Evolutionary conservation across 176 grass and related monocot genomes (phyloP).

Genomic region (Saccharum spontaneum): DNA sequence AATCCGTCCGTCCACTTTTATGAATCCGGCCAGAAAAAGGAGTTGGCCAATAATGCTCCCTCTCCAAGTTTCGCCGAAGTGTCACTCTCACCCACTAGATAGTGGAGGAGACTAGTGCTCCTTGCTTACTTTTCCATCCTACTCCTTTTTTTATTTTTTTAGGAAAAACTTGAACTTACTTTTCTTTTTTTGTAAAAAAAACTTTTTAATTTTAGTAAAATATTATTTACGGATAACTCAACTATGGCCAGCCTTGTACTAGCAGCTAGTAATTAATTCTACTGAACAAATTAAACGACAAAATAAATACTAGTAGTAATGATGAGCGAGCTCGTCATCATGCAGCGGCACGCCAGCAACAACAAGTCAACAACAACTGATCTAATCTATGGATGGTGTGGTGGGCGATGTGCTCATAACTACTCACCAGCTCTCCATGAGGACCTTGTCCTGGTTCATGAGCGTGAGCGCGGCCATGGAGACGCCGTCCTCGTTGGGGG

Average conservation of each 20-base stretch:
- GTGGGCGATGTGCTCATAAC: no score
- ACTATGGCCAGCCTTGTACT: background rate
- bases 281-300: background rate
- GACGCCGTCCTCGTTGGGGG: conserved; percentile 81
- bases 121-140: background rate
- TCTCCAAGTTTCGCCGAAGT: background rate
- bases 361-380: no score
- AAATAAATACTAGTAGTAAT: background rate
- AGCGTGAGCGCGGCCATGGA: conserved; percentile 87
- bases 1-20: no score
- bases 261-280: background rate
- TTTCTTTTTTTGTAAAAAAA: background rate
- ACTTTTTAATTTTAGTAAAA: background rate
- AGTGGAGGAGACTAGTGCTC: background rate
- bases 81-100: background rate
- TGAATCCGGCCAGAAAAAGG: background rate
- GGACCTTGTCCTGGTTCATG: conserved; percentile 95
- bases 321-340: background rate
- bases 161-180: background rate
- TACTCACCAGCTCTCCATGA: conserved; percentile 96
- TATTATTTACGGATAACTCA: background rate
- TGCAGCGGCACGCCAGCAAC: background rate
- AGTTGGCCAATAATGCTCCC: background rate
- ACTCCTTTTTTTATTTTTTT: background rate
- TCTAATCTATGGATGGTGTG: no score